Conservation (phyloP, 129 eudicot genomes). For the Arctium lappa region DNA sequence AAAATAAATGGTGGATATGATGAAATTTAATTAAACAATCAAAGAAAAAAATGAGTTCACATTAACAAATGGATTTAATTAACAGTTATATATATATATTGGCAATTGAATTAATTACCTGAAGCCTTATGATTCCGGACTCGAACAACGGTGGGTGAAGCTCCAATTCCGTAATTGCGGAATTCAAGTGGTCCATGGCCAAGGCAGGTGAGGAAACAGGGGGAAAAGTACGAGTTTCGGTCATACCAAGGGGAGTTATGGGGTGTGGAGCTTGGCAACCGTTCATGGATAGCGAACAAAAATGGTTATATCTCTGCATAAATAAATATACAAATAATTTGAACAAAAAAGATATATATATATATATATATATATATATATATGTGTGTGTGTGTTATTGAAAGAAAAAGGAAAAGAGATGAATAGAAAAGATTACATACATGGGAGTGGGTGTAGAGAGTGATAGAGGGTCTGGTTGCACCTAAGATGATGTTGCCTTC, state of each 20-base stretch:
- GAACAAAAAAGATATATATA: no score
- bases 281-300: slow-evolving; percentile 69
- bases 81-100: no score
- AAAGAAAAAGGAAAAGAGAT: not conserved
- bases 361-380: no score
- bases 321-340: no score
- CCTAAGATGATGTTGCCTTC: slow-evolving; percentile 31
- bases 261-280: slow-evolving; percentile 63
- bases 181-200: slow-evolving; percentile 70
- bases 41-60: not conserved
- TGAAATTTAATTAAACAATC: no score
- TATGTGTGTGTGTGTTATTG: not conserved
- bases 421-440: slow-evolving; percentile 36
- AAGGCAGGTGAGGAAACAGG: slow-evolving; percentile 51
- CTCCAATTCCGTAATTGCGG: slow-evolving; percentile 51
- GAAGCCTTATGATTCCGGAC: slow-evolving; percentile 78
- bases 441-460: slow-evolving; percentile 35
- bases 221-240: slow-evolving; percentile 66
- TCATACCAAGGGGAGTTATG: slow-evolving; percentile 47
- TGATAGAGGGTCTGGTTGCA: slow-evolving; percentile 25
- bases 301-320: slow-evolving; percentile 46
- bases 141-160: slow-evolving; percentile 37
- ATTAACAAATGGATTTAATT: not conserved
- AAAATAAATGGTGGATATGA: no score
- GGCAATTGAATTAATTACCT: slow-evolving; percentile 46